These are phyloP conservation scores for Chamaenerion angustifolium DNA, from an alignment of 345 rosid genomes.

Conservation along the genomic window DNA sequence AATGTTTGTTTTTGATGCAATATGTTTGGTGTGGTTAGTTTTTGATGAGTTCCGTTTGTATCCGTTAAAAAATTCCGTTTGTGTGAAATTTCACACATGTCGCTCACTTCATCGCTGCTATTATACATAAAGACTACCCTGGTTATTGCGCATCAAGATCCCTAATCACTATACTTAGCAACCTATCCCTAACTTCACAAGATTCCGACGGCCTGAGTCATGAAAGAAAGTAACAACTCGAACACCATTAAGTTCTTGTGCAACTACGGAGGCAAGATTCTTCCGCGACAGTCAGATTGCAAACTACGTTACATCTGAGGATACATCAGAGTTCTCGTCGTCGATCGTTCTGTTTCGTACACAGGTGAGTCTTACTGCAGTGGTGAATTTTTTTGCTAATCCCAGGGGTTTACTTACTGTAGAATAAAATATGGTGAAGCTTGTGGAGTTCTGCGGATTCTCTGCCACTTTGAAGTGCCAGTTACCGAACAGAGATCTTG, in stretches of 20 bases:
- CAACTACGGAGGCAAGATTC: slow-evolving; percentile 66
- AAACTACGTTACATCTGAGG: slow-evolving; percentile 78
- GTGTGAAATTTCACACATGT: no score
- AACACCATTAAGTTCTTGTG: slow-evolving; percentile 51
- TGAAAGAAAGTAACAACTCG: neutral
- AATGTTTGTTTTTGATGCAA: no score
- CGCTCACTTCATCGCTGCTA: no score
- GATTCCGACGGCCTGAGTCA: neutral
- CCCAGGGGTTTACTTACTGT: no score
- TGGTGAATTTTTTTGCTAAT: no score
- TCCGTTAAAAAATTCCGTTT: no score
- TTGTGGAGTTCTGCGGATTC: slow-evolving; percentile 36
- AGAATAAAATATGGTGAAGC: slow-evolving; percentile 35
- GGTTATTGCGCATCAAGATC: no score
- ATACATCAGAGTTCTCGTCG: slow-evolving; percentile 55
- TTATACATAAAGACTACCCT: no score
- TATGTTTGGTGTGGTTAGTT: no score
- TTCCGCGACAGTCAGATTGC: slow-evolving; percentile 46
- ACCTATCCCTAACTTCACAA: neutral
- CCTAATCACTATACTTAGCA: no score
- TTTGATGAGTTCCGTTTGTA: no score
- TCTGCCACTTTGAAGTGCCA: slow-evolving; percentile 52
- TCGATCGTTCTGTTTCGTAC: slow-evolving; percentile 48
- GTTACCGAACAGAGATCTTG: slow-evolving; percentile 63
- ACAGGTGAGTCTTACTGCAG: slow-evolving; percentile 5